A percentile compares a stretch with the other conserved stretches of the same genome.
Conservation (phyloP, 139 green algal species). For the Yamagishiella unicocca region DNA sequence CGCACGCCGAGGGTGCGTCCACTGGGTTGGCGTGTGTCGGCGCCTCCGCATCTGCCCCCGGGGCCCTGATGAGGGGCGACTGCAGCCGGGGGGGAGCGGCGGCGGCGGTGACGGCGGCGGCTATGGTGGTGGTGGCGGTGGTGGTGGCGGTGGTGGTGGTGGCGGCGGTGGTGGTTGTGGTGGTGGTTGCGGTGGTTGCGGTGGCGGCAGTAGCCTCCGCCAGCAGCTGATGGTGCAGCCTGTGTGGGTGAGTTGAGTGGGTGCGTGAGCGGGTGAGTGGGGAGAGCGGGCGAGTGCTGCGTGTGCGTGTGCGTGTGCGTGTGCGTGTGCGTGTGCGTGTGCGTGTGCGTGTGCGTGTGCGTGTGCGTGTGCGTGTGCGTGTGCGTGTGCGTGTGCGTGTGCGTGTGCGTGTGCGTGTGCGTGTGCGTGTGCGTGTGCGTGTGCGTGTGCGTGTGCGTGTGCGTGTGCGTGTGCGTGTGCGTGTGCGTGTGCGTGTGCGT, state of each 20-base stretch:
- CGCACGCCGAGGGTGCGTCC: no score
- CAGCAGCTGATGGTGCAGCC: slow-evolving; percentile 28
- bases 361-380: no score
- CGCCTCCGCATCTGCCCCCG: background rate
- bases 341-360: no score
- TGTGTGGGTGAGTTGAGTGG: background rate
- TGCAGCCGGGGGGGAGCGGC: background rate
- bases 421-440: no score
- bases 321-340: no score
- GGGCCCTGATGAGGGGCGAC: background rate
- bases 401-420: background rate
- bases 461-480: no score
- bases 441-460: no score
- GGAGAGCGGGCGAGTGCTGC: background rate
- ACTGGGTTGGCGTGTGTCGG: background rate
- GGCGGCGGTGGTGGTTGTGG: background rate
- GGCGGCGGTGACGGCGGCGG: background rate
- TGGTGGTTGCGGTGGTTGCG: background rate
- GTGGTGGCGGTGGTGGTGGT: background rate
- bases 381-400: no score
- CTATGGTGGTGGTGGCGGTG: background rate
- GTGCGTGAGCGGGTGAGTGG: background rate
- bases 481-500: no score
- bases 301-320: background rate
- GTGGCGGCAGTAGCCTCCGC: background rate